Conservation (phyloP, 2,329 filamentous ascomycete species). For the Penicillium sp. region DNA sequence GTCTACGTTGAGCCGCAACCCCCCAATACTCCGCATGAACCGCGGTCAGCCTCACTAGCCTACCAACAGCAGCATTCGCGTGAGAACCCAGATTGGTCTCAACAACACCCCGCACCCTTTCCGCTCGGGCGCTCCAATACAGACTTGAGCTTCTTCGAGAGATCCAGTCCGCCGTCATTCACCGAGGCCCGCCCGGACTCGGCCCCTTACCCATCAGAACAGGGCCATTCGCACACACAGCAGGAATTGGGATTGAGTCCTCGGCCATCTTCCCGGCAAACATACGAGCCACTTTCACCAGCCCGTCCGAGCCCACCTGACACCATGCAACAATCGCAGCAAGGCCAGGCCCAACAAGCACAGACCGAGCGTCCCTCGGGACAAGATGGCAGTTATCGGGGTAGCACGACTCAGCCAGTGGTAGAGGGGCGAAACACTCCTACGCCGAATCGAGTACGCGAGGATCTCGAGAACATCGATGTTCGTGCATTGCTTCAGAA, state of each 20-base stretch:
- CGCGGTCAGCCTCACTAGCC: constrained; percentile 10
- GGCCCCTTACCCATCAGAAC: constrained; percentile 9
- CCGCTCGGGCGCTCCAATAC: constrained; percentile 26
- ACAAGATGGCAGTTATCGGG: constrained; percentile 1
- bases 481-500: constrained; percentile 42
- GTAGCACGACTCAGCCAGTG: constrained; percentile 32
- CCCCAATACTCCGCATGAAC: constrained; percentile 11
- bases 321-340: constrained; percentile 21
- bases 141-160: constrained; percentile 24
- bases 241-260: constrained; percentile 22
- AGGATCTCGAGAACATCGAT: constrained; percentile 43
- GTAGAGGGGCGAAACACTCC: constrained; percentile 46
- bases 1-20: constrained; percentile 11
- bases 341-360: constrained; percentile 6
- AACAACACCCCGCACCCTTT: constrained; percentile 14
- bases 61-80: constrained; percentile 13
- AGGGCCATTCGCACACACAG: constrained; percentile 8
- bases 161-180: constrained; percentile 19
- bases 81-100: constrained; percentile 17
- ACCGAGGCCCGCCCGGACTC: constrained; percentile 18
- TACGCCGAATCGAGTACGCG: constrained; percentile 32
- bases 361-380: constrained; percentile 14
- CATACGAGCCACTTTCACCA: constrained; percentile 20
- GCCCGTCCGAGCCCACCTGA: constrained; percentile 17
- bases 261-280: constrained; percentile 21